Conservation (phyloP, 2,329 filamentous ascomycete genomes). For the Stagonosporopsis vannaccii region DNA sequence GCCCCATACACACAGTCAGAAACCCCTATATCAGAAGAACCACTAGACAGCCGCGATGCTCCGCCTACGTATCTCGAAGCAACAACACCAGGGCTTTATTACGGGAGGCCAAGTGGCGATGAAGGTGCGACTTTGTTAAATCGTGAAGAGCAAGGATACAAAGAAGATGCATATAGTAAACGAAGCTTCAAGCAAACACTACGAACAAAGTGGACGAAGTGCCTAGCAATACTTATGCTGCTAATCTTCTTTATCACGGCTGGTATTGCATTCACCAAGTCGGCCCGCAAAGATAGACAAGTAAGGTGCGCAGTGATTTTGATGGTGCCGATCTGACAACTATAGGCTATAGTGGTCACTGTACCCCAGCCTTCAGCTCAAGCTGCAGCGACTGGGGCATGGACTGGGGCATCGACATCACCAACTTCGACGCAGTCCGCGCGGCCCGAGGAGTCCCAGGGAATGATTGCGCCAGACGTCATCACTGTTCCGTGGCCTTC, state of each 20-base stretch:
- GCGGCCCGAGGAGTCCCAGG: constrained; percentile 6
- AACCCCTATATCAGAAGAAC: constrained; percentile 36
- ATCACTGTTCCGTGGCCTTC: constrained; percentile 23
- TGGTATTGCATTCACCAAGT: constrained; percentile 27
- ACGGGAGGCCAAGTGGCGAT: constrained; percentile 35
- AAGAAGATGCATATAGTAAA: constrained; percentile 33
- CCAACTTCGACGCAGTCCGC: constrained; percentile 8
- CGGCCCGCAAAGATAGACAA: constrained; percentile 26
- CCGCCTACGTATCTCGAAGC: constrained; percentile 46
- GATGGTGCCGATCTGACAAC: neutral
- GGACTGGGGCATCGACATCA: constrained; percentile 15
- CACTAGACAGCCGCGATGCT: constrained; percentile 32
- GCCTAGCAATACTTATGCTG: constrained; percentile 27
- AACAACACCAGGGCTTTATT: constrained; percentile 44
- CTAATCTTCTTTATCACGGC: constrained; percentile 35
- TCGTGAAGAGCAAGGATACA: constrained; percentile 28
- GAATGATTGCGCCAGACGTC: constrained; percentile 14
- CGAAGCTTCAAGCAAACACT: constrained; percentile 31
- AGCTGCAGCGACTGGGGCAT: constrained; percentile 17
- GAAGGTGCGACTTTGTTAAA: constrained; percentile 40
- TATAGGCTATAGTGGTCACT: constrained; percentile 1
- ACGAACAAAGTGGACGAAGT: constrained; percentile 31
- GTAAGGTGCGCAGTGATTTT: constrained; percentile 17
- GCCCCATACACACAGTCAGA: constrained; percentile 27
- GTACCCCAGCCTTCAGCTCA: constrained; percentile 21